Evolutionary conservation across 345 rosid genomes (phyloP).

Genomic region (Eucalyptus guilfoylei): DNA sequence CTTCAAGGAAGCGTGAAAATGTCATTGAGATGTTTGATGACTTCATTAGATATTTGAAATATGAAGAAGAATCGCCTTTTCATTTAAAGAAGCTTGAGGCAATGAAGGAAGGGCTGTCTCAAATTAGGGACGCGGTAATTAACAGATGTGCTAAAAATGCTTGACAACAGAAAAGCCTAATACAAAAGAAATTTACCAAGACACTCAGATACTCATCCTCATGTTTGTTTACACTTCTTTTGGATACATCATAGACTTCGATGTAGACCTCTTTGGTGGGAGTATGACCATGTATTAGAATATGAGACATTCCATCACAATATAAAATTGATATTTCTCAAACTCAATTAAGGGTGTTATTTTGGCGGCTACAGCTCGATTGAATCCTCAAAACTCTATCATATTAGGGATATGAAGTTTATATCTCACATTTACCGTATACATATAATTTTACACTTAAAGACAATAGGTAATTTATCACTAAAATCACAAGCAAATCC

Average conservation of each 20-base stretch:
- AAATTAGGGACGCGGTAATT: constrained; percentile 46
- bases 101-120: constrained; percentile 72
- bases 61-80: constrained; percentile 18
- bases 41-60: constrained; percentile 29
- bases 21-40: constrained; percentile 60
- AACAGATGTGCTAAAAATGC: constrained; percentile 48
- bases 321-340: too few relatives aligned
- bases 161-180: constrained; percentile 42
- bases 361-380: too few relatives aligned
- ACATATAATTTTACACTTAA: too few relatives aligned
- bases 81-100: constrained; percentile 41
- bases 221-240: constrained; percentile 53
- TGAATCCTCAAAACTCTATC: too few relatives aligned
- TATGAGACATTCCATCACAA: too few relatives aligned
- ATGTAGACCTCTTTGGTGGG: constrained; percentile 11
- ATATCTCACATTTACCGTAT: too few relatives aligned
- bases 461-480: too few relatives aligned
- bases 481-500: too few relatives aligned
- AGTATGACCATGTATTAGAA: too few relatives aligned
- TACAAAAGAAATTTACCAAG: constrained; percentile 48
- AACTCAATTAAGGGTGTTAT: too few relatives aligned
- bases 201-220: constrained; percentile 47
- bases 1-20: too few relatives aligned
- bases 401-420: too few relatives aligned
- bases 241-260: constrained; percentile 49